A percentile compares a stretch with the other conserved stretches of the same genome.
phyloP scores from a whole-genome alignment of 257 asterid species.

The Capsicum rhomboideum region DNA sequence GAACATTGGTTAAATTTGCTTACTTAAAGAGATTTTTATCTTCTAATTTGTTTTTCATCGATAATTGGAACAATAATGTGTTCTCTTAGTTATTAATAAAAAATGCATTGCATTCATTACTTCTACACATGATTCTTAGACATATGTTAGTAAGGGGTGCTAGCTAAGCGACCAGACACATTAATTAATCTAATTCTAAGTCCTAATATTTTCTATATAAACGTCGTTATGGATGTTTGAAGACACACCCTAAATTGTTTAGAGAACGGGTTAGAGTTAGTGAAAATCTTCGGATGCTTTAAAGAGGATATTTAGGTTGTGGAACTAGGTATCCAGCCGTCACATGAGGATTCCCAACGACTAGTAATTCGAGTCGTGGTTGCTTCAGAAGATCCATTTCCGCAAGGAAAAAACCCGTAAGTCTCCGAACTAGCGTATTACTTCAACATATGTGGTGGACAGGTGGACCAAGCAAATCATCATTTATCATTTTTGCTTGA shows the following conservation, averaged over 20 bases:
- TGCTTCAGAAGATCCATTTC: not conserved
- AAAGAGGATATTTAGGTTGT: not conserved
- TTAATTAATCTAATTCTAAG: not conserved
- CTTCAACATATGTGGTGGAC: not conserved
- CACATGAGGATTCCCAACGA: not conserved
- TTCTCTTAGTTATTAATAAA: not conserved
- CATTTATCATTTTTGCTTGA: not conserved
- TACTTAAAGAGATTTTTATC: not conserved
- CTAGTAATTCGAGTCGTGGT: not conserved
- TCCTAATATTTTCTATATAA: not conserved
- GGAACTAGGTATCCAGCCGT: not conserved
- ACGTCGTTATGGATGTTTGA: not conserved
- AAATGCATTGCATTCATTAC: not conserved
- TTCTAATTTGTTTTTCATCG: not conserved
- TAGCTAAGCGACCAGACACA: too few relatives aligned
- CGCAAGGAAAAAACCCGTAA: not conserved
- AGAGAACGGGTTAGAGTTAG: not conserved
- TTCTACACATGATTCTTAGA: not conserved
- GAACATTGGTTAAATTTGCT: not conserved
- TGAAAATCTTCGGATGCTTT: not conserved
- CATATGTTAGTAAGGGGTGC: not conserved
- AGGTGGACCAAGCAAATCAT: not conserved
- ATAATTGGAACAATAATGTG: not conserved
- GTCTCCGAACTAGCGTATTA: not conserved
- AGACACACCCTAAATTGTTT: not conserved